A percentile compares a stretch with the other conserved stretches of the same genome.
Evolutionary conservation across 2,329 filamentous ascomycete species (phyloP).

Genomic region (Ophiocordyceps unilateralis): DNA sequence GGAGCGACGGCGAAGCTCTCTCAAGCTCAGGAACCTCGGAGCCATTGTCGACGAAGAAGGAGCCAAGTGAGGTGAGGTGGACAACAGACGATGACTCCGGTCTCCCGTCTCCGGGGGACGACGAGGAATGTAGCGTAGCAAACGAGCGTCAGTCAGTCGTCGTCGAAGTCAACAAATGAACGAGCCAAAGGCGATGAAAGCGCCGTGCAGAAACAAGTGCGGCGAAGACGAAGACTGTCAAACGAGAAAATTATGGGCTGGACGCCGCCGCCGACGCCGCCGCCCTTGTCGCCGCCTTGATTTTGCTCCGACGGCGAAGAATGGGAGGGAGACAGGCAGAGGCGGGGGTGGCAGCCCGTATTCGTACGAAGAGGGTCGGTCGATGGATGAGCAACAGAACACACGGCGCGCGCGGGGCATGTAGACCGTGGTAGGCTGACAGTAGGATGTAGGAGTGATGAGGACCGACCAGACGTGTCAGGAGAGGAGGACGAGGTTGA

Average conservation of each 20-base stretch:
- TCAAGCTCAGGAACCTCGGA: conserved; percentile 49
- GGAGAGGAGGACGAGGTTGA: neutral
- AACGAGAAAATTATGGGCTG: neutral
- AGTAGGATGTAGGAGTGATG: neutral
- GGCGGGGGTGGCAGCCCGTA: neutral
- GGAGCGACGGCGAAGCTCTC: conserved; percentile 60
- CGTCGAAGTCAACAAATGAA: neutral
- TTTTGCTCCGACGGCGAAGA: neutral
- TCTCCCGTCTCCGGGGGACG: too few relatives aligned
- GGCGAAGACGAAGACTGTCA: neutral
- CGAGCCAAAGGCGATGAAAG: neutral
- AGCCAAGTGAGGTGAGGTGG: neutral
- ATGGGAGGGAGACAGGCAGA: neutral
- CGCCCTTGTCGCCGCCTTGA: neutral
- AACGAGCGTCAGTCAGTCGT: neutral
- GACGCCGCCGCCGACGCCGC: neutral
- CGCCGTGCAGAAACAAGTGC: neutral
- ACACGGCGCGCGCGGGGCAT: too few relatives aligned
- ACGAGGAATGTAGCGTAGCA: neutral
- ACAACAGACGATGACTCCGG: too few relatives aligned
- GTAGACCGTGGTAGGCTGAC: too few relatives aligned
- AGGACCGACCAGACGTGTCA: neutral
- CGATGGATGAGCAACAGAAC: neutral
- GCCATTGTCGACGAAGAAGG: conserved; percentile 24
- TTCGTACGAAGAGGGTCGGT: neutral